These are phyloP conservation scores for Pythium dissimile DNA, from an alignment of 352 stramenopile species.

Conservation along the genomic window DNA sequence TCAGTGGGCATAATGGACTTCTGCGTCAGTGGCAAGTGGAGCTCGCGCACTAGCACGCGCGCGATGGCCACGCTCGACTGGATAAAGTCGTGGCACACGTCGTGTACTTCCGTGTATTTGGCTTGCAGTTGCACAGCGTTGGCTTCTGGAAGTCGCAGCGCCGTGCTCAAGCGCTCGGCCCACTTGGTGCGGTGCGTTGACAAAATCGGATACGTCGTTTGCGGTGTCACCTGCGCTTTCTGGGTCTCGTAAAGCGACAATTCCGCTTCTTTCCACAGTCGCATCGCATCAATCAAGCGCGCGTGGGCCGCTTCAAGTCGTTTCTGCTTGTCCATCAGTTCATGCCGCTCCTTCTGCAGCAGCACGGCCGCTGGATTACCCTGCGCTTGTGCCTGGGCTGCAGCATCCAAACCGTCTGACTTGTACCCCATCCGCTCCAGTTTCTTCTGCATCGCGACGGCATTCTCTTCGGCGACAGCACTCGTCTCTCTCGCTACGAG, in stretches of 20 bases:
- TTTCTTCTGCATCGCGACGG: constrained; percentile 37
- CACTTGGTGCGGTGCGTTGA: constrained; percentile 49
- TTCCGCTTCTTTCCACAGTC: constrained; percentile 72
- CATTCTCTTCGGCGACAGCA: constrained; percentile 43
- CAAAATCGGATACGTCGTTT: constrained; percentile 42
- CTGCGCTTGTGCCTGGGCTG: background rate
- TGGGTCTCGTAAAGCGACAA: constrained; percentile 52
- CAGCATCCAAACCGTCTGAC: background rate
- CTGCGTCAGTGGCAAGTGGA: constrained; percentile 57
- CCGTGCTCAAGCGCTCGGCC: constrained; percentile 60
- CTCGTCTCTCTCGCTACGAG: constrained; percentile 37
- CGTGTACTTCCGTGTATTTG: constrained; percentile 85
- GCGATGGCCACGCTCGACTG: constrained; percentile 66
- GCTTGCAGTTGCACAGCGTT: constrained; percentile 40
- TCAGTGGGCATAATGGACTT: constrained; percentile 75
- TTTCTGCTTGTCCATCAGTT: constrained; percentile 46
- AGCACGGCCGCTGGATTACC: constrained; percentile 38
- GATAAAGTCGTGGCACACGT: constrained; percentile 89
- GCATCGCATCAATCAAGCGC: constrained; percentile 60
- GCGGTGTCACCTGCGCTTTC: constrained; percentile 42
- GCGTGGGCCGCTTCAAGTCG: constrained; percentile 48
- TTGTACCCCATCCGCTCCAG: constrained; percentile 69
- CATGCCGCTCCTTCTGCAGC: constrained; percentile 49
- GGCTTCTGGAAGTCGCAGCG: constrained; percentile 37
- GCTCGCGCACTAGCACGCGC: constrained; percentile 78